phyloP scores from a whole-genome alignment of 768 basidiomycete species.

The Lactarius pseudohatsudake region DNA sequence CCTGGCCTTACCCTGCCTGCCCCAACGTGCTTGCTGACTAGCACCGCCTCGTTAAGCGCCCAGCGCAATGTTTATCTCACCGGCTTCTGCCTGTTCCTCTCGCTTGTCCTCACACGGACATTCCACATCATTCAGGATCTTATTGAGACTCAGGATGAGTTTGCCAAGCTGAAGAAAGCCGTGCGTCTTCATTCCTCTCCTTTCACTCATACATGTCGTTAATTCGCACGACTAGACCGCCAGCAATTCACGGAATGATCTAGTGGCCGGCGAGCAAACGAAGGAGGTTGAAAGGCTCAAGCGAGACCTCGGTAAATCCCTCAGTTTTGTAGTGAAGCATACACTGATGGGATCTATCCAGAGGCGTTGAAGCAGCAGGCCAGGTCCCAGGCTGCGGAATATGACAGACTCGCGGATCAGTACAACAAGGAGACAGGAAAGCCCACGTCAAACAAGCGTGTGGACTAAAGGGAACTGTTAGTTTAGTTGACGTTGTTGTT shows the following conservation, averaged over 20 bases:
- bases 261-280: slow-evolving; percentile 41
- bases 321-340: background rate
- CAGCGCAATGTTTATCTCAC: slow-evolving; percentile 93
- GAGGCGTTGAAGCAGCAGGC: slow-evolving; percentile 85
- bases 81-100: slow-evolving; percentile 92
- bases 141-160: slow-evolving; percentile 86
- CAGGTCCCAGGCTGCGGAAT: slow-evolving; percentile 71
- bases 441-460: slow-evolving; percentile 58
- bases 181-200: slow-evolving; percentile 26
- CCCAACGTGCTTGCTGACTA: slow-evolving; percentile 5
- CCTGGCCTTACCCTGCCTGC: slow-evolving; percentile 6
- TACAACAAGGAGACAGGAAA: slow-evolving; percentile 69
- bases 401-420: slow-evolving; percentile 77
- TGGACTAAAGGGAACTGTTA: slow-evolving; percentile 44
- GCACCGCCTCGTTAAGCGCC: slow-evolving; percentile 46
- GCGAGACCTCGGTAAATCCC: slow-evolving; percentile 49
- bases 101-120: slow-evolving; percentile 88
- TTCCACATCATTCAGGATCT: slow-evolving; percentile 93
- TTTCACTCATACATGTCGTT: background rate
- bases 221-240: slow-evolving; percentile 36
- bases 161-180: slow-evolving; percentile 73
- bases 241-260: slow-evolving; percentile 35
- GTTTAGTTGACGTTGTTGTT: slow-evolving; percentile 3
- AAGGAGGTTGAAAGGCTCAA: slow-evolving; percentile 68
- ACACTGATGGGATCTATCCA: slow-evolving; percentile 33